A percentile compares a stretch with the other conserved stretches of the same genome.
Evolutionary conservation across 2,329 filamentous ascomycete genomes (phyloP).

Genomic region (Penicillium polonicum): DNA sequence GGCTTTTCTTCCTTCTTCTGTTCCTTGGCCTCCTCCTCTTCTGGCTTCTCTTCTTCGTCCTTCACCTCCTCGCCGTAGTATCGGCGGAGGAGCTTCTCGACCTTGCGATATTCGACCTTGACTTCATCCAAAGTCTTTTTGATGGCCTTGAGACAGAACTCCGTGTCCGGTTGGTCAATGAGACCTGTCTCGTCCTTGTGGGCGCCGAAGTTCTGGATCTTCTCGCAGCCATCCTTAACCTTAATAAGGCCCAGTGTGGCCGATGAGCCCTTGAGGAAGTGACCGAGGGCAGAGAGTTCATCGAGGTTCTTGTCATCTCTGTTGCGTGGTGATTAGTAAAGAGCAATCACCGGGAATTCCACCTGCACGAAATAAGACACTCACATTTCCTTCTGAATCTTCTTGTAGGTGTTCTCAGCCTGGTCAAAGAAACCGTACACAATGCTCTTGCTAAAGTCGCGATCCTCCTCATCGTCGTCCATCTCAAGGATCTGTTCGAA

Average conservation of each 20-base stretch:
- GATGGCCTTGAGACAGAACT: conserved; percentile 68
- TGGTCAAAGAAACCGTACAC: conserved; percentile 93
- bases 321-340: conserved; percentile 2
- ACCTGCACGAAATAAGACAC: conserved; percentile 38
- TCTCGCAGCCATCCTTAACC: conserved; percentile 89
- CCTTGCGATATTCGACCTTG: conserved; percentile 73
- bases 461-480: conserved; percentile 86
- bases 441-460: conserved; percentile 84
- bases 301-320: conserved; percentile 68
- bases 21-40: conserved; percentile 9
- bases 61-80: conserved; percentile 61
- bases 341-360: not conserved
- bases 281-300: conserved; percentile 79
- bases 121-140: conserved; percentile 67
- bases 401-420: conserved; percentile 76
- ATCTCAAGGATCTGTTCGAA: conserved; percentile 98
- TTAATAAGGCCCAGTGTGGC: conserved; percentile 88
- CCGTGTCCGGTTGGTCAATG: conserved; percentile 63
- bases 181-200: conserved; percentile 75
- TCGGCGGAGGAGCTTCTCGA: conserved; percentile 65
- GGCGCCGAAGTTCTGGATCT: conserved; percentile 91
- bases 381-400: conserved; percentile 84
- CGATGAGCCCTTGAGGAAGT: conserved; percentile 96
- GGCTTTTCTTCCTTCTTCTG: conserved; percentile 3
- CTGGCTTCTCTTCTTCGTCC: conserved; percentile 13